These are phyloP conservation scores for Beauveria asiatica DNA, from an alignment of 2,329 filamentous ascomycete species.

Conservation along the genomic window DNA sequence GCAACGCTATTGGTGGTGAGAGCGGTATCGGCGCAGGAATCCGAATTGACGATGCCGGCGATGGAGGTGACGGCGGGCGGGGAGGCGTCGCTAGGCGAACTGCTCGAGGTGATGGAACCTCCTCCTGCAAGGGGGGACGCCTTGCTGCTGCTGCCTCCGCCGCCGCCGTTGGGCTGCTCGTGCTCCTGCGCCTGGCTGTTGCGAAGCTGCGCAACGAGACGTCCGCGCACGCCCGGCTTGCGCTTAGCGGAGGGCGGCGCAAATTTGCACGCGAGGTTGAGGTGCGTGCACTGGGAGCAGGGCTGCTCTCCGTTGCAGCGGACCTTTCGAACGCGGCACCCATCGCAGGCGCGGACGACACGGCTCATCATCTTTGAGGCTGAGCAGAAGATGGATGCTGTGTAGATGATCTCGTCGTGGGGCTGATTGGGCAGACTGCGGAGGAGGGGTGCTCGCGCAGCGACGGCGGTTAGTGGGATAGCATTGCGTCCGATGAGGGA, in stretches of 20 bases:
- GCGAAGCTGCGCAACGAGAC: constrained; percentile 28
- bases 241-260: constrained; percentile 24
- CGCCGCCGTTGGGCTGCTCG: neutral
- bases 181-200: constrained; percentile 12
- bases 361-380: constrained; percentile 2
- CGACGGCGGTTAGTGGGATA: neutral
- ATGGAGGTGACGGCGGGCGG: constrained; percentile 18
- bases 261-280: constrained; percentile 27
- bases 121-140: neutral
- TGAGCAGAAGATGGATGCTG: neutral
- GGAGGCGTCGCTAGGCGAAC: constrained; percentile 8
- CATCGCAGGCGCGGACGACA: constrained; percentile 25
- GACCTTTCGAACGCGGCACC: constrained; percentile 31
- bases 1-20: neutral
- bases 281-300: constrained; percentile 28
- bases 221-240: constrained; percentile 26
- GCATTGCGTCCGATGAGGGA: neutral
- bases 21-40: neutral
- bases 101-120: neutral
- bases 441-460: neutral
- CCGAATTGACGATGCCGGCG: constrained; percentile 18
- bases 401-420: neutral
- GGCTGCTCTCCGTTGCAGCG: constrained; percentile 26
- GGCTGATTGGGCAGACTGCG: neutral
- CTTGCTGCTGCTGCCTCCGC: neutral